Base-by-base conservation (phyloP, 2,329 filamentous ascomycete genomes). In the Diaporthe helianthi region DNA sequence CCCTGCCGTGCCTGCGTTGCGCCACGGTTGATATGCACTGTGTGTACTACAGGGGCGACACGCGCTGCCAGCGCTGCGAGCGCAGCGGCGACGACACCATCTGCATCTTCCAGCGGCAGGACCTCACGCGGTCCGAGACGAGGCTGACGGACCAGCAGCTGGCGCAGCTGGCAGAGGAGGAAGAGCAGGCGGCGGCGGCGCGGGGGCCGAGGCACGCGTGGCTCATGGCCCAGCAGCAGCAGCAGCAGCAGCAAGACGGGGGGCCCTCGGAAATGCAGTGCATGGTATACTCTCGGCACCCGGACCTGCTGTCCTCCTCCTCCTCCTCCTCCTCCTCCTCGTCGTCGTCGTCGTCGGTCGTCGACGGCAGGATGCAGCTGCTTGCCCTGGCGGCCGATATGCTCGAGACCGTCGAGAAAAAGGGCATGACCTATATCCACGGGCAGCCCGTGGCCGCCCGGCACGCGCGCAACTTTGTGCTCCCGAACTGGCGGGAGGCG, bases 41-140 rank as follows among this genome's bases (percentile, higher is more conserved):
- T 22, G 38, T 19, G 0, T 15, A 19, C 5, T n/a, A n/a, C 38
- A 8, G 10, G 8, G 38, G 44, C 8, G 51, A 55, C 7, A 29
- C n/a, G 52, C 29, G 4, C 13, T 66, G 64, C 22, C 51, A 46
- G 29, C 64, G 64, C 15, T 66, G 64, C 64, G 49, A 26, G 29
- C 38, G 52, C n/a, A 55, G 26, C 51, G 64, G 51, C n/a, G 64
- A 55, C 8, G 38, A 47, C 15, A 22, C 17, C 13, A 22, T 22
- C 13, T 66, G 64, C 41, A 6, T 66, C 26, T 53, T 17, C 13
- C 64, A 66, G 64, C 5, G 10, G 8, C n/a, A 55, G 38, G 51
- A 47, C 29, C 26, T 55, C 1, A 65, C 64, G 8, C 17, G 1
- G 22, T 17, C 22, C 4, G 52, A 38, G 41, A 10, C 13, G 4